Conservation (phyloP, 2,329 filamentous ascomycete species). For the Colletotrichum sp. region DNA sequence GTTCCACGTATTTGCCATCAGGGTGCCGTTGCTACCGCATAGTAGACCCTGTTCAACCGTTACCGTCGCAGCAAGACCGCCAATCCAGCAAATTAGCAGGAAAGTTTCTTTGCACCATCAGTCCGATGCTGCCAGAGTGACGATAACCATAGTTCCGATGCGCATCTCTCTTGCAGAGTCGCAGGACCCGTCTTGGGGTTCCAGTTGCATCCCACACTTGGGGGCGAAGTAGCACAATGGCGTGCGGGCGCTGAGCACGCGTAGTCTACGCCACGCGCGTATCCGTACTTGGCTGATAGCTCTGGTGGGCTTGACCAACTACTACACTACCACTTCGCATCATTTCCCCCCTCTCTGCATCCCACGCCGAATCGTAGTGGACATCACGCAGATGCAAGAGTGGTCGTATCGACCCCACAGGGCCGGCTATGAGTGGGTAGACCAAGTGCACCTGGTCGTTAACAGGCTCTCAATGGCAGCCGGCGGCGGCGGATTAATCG, state of each 20-base stretch:
- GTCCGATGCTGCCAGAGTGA: background rate
- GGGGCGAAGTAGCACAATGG: constrained; percentile 4
- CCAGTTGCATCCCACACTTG: background rate
- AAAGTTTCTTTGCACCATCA: background rate
- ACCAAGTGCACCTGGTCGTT: background rate
- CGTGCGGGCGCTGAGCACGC: constrained; percentile 11
- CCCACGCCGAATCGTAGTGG: constrained; percentile 9
- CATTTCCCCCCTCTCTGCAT: background rate
- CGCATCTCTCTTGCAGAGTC: background rate
- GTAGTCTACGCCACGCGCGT: constrained; percentile 1
- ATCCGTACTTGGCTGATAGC: background rate
- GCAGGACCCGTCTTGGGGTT: background rate
- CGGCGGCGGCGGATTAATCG: constrained; percentile 2
- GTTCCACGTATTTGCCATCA: background rate
- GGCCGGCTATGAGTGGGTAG: background rate
- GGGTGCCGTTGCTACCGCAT: background rate
- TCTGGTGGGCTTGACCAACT: background rate
- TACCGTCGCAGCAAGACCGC: background rate
- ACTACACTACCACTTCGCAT: background rate
- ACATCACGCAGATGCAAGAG: background rate
- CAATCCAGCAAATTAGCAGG: background rate
- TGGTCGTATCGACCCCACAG: background rate
- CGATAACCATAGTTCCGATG: background rate
- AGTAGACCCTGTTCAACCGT: background rate
- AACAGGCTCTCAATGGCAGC: background rate